Percentiles rank a stretch among this genome's conserved stretches.
These are phyloP conservation scores for Diaporthe batatas DNA, from an alignment of 2,329 filamentous ascomycete species.

Conservation along the genomic window DNA sequence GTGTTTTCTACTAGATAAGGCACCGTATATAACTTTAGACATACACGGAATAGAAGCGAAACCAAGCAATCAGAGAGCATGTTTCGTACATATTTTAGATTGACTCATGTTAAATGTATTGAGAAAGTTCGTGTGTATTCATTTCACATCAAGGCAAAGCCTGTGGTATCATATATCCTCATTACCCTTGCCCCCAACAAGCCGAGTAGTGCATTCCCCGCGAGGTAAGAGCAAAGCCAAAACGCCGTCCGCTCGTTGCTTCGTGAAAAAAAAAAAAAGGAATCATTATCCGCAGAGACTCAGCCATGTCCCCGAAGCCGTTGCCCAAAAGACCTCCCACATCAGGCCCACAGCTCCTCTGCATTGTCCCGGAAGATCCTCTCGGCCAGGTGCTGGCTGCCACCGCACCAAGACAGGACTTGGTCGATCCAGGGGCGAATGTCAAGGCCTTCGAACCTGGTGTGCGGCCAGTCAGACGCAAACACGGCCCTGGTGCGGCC, in stretches of 20 bases:
- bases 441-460: conserved; percentile 69
- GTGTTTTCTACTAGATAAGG: no score
- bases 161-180: conserved; percentile 26
- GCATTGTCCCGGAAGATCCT: conserved; percentile 69
- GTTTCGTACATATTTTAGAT: not conserved
- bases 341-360: conserved; percentile 58
- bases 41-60: no score
- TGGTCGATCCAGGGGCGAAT: conserved; percentile 67
- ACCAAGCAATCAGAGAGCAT: no score
- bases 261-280: conserved; percentile 7
- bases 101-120: not conserved
- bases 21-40: no score
- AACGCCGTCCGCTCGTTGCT: conserved; percentile 34
- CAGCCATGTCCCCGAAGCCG: not conserved
- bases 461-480: conserved; percentile 53
- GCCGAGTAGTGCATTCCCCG: not conserved
- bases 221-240: not conserved
- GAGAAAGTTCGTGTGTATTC: not conserved
- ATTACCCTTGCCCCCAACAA: not conserved
- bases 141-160: conserved; percentile 17
- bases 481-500: conserved; percentile 43
- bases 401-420: conserved; percentile 66
- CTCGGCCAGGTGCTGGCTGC: conserved; percentile 58
- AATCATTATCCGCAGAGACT: not conserved
- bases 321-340: no score